Base-by-base conservation (phyloP, 805 yeast genomes). In the Diddensiella santjacobensis region DNA sequence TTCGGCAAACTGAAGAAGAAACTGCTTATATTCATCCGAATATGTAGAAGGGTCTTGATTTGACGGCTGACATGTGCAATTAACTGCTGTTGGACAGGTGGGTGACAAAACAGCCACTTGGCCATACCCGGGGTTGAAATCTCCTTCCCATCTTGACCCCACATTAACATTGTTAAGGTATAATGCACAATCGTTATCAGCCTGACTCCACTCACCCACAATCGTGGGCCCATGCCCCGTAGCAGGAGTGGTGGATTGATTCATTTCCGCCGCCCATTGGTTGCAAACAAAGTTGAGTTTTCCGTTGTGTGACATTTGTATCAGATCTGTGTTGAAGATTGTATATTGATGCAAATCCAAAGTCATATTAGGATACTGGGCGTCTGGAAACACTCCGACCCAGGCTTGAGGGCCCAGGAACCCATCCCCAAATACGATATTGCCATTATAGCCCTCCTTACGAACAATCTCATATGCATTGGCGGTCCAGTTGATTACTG, bases 331-430 rank as follows among this genome's bases (percentile, higher is more conserved):
- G 52, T 65, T 59, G 65, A 88, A 88, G 20, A 85, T 88, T 67
- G 84, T 87, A 69, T 88, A 88, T 65, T 86, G 90, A 64, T 88
- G 96, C 63, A 87, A 87, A 63, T 88, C 96, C 48, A 88, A 66
- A 13, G 84, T 76, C 58, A 87, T 81, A 56, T 80, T 79, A 75
- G 84, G 82, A 59, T 68, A 74, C 45, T 68, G 60, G 8, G 40
- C 55, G 6, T 66, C 62, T 38, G 72, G 69, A 55, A 83, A 69
- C 50, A 74, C 72, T 52, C 74, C 71, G 58, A 83, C 77, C 84
- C 90, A 87, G 64, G 77, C 76, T 45, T 75, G 69, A 31, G 71
- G 65, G 5, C 77, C 72, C 60, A 80, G 71, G 71, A 85, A 84
- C 1, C 91, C 95, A 62, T 88, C 96, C 45, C 87, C 95, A 54